A percentile compares a stretch with the other conserved stretches of the same genome.
phyloP scores from a whole-genome alignment of 2,329 filamentous ascomycete genomes.

The Fusarium circinatum region DNA sequence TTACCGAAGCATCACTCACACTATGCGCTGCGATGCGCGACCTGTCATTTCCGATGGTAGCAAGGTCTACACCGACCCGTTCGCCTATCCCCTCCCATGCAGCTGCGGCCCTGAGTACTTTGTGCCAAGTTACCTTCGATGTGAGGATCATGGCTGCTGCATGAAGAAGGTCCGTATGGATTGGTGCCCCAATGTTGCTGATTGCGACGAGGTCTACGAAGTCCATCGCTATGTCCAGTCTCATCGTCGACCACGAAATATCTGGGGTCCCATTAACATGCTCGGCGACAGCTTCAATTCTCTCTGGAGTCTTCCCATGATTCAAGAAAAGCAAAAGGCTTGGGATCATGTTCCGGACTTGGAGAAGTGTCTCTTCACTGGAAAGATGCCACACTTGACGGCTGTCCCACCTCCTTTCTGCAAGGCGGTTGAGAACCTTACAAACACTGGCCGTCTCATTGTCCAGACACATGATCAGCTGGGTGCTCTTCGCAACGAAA shows the following conservation, averaged over 20 bases:
- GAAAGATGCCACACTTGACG: background rate
- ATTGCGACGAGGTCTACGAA: constrained; percentile 7
- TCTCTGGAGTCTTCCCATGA: background rate
- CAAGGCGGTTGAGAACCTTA: constrained; percentile 2
- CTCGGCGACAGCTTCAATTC: background rate
- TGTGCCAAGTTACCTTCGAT: constrained; percentile 23
- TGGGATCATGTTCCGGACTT: background rate
- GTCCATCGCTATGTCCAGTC: constrained; percentile 38
- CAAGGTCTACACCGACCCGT: constrained; percentile 38
- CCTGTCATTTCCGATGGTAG: constrained; percentile 42
- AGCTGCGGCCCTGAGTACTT: constrained; percentile 16
- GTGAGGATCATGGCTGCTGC: constrained; percentile 45
- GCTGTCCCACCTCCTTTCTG: background rate
- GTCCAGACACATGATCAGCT: background rate
- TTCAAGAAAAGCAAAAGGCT: background rate
- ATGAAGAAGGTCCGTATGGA: constrained; percentile 19
- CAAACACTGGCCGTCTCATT: constrained; percentile 11
- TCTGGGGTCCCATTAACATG: background rate
- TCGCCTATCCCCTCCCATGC: constrained; percentile 36
- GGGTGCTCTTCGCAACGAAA: background rate
- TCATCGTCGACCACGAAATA: background rate
- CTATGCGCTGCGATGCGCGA: constrained; percentile 44
- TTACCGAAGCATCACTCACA: constrained; percentile 42
- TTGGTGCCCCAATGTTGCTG: constrained; percentile 23
- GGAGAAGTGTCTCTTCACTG: constrained; percentile 6